Base-by-base conservation (phyloP, 2,329 filamentous ascomycete genomes). In the Colletotrichum noveboracense region DNA sequence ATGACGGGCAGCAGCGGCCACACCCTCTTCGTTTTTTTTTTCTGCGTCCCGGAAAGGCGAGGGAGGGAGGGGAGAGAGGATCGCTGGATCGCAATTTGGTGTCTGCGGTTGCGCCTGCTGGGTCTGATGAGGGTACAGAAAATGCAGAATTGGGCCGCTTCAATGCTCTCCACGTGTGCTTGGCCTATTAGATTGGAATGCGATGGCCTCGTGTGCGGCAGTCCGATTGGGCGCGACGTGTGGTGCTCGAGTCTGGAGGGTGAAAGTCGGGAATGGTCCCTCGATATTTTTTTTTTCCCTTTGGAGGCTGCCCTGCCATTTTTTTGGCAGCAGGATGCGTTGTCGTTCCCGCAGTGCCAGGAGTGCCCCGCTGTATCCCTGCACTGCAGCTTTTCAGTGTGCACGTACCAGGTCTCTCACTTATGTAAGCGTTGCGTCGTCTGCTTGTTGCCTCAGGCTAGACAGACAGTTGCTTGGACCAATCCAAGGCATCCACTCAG, bases 1-100 rank as follows among this genome's bases (percentile, higher is more conserved):
- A 88, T 88, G 82, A 79, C 84, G 79, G 79, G 80, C 77, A 82
- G 80, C 77, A 82, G 80, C 70, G 76, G 75, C 61, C 72, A 77
- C 73, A 76, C 74, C 74, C 76, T 77, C 74, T 76, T 62, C 36
- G 70, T 76, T 55, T 60, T 55, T 66, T 38, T 14, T 56, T 36
- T 18, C 56, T 56, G 60, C 55, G 26, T 67, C 30, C 70, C 60
- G 65, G 60, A 24, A 30, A 38, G 60, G 60, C 18, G 66, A 62
- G 77, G 67, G 65, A 71, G 38, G 38, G 69, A 68, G 62, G 58
- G 62, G 58, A 32, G 36, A 43, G 32, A 70, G 38, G 61, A 26
- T n/a, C 61, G 52, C 70, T 75, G 58, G 61, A 58, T 66, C 38
- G 72, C 32, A 77, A 72, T 75, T 65, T 66, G 70, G 10, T 36